phyloP scores from a whole-genome alignment of 805 yeast species.

The Schizosaccharomyces cryophilus region DNA sequence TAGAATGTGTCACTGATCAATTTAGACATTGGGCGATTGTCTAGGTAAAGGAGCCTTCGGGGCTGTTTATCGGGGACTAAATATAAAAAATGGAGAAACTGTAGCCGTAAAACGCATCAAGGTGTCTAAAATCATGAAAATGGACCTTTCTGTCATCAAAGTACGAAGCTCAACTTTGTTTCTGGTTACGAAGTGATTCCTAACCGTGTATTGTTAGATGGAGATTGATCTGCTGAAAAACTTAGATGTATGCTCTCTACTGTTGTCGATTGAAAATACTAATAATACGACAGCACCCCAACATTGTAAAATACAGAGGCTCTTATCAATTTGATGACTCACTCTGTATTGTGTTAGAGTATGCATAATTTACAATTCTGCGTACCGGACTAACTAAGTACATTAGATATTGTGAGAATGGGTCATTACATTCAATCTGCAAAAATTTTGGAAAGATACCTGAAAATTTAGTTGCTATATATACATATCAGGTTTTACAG shows the following conservation, averaged over 20 bases:
- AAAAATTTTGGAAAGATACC: slow-evolving; percentile 29
- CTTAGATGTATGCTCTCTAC: slow-evolving; percentile 16
- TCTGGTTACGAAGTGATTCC: not conserved
- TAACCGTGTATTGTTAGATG: slow-evolving; percentile 22
- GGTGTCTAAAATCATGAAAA: slow-evolving; percentile 18
- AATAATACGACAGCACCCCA: slow-evolving; percentile 21
- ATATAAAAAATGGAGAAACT: slow-evolving; percentile 35
- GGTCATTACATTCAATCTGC: slow-evolving; percentile 34
- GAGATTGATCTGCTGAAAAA: slow-evolving; percentile 44
- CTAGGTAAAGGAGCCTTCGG: slow-evolving; percentile 88
- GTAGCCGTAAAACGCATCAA: slow-evolving; percentile 63
- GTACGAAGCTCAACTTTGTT: slow-evolving; percentile 5
- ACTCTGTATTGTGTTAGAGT: slow-evolving; percentile 39
- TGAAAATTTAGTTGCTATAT: slow-evolving; percentile 26
- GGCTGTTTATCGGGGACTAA: slow-evolving; percentile 52
- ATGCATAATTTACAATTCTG: slow-evolving; percentile 5
- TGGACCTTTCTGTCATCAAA: slow-evolving; percentile 16
- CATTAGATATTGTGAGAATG: slow-evolving; percentile 26
- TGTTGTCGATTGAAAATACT: not conserved
- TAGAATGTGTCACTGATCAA: not conserved
- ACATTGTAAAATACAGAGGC: slow-evolving; percentile 45
- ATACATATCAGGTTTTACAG: slow-evolving; percentile 28
- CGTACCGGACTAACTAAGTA: not conserved
- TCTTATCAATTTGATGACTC: slow-evolving; percentile 30
- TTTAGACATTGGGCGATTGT: slow-evolving; percentile 23